Base-by-base conservation (phyloP, 2,329 filamentous ascomycete genomes). In the Colletotrichum tanaceti region DNA sequence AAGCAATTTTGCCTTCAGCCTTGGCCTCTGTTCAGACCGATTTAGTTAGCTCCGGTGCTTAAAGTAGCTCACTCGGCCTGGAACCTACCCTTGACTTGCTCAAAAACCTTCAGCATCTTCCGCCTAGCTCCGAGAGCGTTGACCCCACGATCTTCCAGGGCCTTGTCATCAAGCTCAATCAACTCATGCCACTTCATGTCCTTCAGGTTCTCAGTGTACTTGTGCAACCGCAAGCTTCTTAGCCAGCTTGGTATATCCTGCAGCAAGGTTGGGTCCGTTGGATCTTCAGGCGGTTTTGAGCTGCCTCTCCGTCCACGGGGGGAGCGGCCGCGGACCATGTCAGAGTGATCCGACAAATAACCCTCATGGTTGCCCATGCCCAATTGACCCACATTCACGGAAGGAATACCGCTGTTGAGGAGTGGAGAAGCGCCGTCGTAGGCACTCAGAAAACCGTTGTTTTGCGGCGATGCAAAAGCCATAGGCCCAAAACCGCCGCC, bases 61-160 rank as follows among this genome's bases (percentile, higher is more conserved):
- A 14, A 11, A 20, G 16, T 4, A 47, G 39, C 14, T 14, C 13
- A 11, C 16, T 43, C 11, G 18, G 6, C n/a, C 39, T 16, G 11
- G 22, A 47, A 74, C 82, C 72, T 81, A 90, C 89, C 92, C 81
- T 90, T 93, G 76, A 98, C 95, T 84, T 98, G 94, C 75, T 98
- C 96, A 81, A 98, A 98, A 65, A 98, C 96, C 89, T 99, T 99
- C 70, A 99, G 84, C 93, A 99, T 97, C 87, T 99, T 99, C 78
- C 95, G 92, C 73, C 96, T 87, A 20, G 96, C 96, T 74, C 96
- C 96, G 65, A 98, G 87, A 62, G 96, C 96, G 79, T 97, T 98
- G 39, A 99, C 96, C 58, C 96, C 96, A 60, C 93, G 91, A 32
- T 93, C 92, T 81, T 98, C 95, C 71, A 99, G 84, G 57, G 93